phyloP scores from a whole-genome alignment of 306 rosid genomes.

The Sindora glabra region DNA sequence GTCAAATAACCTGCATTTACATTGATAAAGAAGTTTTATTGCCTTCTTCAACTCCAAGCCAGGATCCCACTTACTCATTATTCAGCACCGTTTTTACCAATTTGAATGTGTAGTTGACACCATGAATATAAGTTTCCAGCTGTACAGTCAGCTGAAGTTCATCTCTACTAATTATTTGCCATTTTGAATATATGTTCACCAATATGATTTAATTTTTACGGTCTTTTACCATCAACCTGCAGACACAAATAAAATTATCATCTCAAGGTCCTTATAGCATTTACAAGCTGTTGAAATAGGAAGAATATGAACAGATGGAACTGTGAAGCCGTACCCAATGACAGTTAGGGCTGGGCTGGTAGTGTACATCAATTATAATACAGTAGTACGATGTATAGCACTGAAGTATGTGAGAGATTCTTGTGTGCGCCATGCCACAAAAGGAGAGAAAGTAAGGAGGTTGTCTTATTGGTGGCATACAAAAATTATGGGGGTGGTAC shows the following conservation, averaged over 20 bases:
- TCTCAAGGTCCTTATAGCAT: not conserved
- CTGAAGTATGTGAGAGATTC: no score
- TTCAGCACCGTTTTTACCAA: not conserved
- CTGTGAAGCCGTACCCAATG: no score
- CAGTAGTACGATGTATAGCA: no score
- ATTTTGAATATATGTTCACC: not conserved
- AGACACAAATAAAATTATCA: not conserved
- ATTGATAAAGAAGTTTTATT: not conserved
- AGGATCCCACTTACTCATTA: not conserved
- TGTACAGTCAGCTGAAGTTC: not conserved
- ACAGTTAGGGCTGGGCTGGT: no score
- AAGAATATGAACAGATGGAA: no score
- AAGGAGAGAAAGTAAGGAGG: no score
- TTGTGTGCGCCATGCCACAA: no score
- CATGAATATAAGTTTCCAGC: conserved; percentile 10
- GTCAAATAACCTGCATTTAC: conserved; percentile 33
- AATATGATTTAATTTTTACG: not conserved
- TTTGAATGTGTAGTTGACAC: not conserved
- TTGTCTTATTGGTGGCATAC: no score
- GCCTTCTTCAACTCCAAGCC: not conserved
- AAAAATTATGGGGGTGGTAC: no score
- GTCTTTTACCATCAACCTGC: conserved; percentile 10
- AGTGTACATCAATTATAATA: no score
- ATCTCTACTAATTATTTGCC: not conserved
- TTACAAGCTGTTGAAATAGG: not conserved